Percentiles rank a stretch among this genome's conserved stretches.
Conservation (phyloP, 176 grass and related monocot species). For the Aegilops tauschii region DNA sequence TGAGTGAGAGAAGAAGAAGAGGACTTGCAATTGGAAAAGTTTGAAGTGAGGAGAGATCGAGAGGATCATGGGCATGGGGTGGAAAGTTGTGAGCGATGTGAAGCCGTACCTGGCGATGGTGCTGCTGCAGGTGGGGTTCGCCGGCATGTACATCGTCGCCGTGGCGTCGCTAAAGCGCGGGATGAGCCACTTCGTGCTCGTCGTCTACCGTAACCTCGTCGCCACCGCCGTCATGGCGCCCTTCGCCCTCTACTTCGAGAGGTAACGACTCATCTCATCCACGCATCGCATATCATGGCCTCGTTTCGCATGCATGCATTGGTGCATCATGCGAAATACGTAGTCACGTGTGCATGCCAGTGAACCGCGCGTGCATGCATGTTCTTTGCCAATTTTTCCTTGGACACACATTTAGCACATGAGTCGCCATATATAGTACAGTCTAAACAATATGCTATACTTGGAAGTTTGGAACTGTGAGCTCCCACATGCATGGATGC, state of each 20-base stretch:
- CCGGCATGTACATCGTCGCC: slow-evolving; percentile 80
- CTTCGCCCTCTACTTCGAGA: slow-evolving; percentile 82
- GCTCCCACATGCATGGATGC: too few species aligned
- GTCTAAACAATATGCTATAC: too few species aligned
- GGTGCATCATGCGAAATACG: too few species aligned
- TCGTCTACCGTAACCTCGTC: slow-evolving; percentile 73
- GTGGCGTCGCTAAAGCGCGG: slow-evolving; percentile 75
- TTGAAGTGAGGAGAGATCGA: not conserved
- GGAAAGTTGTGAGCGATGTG: slow-evolving; percentile 29
- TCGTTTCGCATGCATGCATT: not conserved
- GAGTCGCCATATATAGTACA: too few species aligned
- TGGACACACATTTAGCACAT: not conserved
- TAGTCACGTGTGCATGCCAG: too few species aligned
- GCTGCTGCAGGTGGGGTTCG: slow-evolving; percentile 82
- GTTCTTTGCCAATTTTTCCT: not conserved
- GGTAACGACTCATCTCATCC: slow-evolving; percentile 3
- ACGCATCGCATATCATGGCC: too few species aligned
- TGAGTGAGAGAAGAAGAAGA: not conserved
- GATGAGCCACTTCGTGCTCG: slow-evolving; percentile 87
- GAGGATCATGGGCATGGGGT: slow-evolving; percentile 31
- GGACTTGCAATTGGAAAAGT: too few species aligned
- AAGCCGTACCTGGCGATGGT: slow-evolving; percentile 92
- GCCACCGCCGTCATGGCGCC: slow-evolving; percentile 67
- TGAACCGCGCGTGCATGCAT: not conserved
- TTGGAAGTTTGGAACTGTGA: too few species aligned